Conservation (phyloP, 352 stramenopile species). For the Ophiocytium majus region DNA sequence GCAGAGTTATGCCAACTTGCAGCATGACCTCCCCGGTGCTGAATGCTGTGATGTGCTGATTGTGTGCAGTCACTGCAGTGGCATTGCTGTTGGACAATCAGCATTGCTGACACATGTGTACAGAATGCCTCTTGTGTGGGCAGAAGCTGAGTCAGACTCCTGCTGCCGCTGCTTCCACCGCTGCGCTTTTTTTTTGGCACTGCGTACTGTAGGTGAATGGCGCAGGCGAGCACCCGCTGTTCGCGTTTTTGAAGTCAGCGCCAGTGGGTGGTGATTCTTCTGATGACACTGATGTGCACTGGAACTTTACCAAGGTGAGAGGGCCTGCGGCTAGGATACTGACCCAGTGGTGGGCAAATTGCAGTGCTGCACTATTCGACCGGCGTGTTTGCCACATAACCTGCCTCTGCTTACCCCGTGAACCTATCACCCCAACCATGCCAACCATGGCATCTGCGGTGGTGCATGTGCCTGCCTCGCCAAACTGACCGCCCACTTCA, state of each 20-base stretch:
- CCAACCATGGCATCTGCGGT: neutral
- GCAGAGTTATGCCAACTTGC: too few species aligned
- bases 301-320: conserved; percentile 16
- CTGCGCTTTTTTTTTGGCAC: too few species aligned
- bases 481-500: neutral
- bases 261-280: neutral
- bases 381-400: neutral
- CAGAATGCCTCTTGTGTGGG: too few species aligned
- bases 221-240: conserved; percentile 1
- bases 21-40: too few species aligned
- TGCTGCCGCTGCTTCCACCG: too few species aligned
- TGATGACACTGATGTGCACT: neutral
- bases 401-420: too few species aligned
- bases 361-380: neutral
- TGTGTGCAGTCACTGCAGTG: too few species aligned
- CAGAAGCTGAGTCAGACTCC: too few species aligned
- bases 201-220: conserved; percentile 23
- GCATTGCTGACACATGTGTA: too few species aligned
- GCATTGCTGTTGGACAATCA: too few species aligned
- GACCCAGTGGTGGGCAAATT: neutral
- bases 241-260: neutral
- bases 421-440: neutral
- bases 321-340: neutral
- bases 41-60: too few species aligned
- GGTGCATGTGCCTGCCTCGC: neutral